Evolutionary conservation across 805 yeast genomes (phyloP), one percentile per base, ranked within the genome.

Genomic region (Zygosaccharomyces bisporus): DNA sequence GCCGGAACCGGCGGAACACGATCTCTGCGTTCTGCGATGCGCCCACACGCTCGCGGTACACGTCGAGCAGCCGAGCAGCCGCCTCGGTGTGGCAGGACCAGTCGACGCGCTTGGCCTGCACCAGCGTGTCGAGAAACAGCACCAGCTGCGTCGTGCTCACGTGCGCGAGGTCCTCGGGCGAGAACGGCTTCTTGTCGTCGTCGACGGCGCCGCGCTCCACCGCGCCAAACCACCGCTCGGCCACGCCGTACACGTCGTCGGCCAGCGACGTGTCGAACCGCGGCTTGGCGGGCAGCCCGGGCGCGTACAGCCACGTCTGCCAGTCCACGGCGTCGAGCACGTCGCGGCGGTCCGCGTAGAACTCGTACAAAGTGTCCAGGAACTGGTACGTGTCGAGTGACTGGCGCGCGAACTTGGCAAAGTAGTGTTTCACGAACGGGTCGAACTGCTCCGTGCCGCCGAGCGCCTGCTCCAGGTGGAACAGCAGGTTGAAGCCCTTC

Each of bases 221-320:
- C 2, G 76, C 70, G 1, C 68, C 66, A 1, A 54, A 49, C 96
- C 96, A 90, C 55, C 68, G 72, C 13, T 72, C 70, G 16, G 90
- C 87, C 45, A 89, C 72, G 2, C 57, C 54, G 54, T 79, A 78
- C 55, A 91, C 87, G 57, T 77, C 75, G 56, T 83, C 88, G 6
- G 84, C 95, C 56, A 89, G 70, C 2, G 81, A 70, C 2, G 95
- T 86, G 60, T 86, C 87, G 59, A 89, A 88, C 27, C 76, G 59
- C 12, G 95, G 95, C 60, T 79, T 83, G 50, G 95, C 95, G 33
- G 97, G 96, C 74, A 89, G 75, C 2, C 96, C 96, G 4, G 93
- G 84, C 33, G 75, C 71, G 64, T 73, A 84, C 44, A 87, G 69
- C 96, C 96, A 89, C 20, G 78, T 65, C 43, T 86, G 73, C 95